Evolutionary conservation across 1,139 yeast genomes (phyloP).

Genomic region (Scheffersomyces titani): DNA sequence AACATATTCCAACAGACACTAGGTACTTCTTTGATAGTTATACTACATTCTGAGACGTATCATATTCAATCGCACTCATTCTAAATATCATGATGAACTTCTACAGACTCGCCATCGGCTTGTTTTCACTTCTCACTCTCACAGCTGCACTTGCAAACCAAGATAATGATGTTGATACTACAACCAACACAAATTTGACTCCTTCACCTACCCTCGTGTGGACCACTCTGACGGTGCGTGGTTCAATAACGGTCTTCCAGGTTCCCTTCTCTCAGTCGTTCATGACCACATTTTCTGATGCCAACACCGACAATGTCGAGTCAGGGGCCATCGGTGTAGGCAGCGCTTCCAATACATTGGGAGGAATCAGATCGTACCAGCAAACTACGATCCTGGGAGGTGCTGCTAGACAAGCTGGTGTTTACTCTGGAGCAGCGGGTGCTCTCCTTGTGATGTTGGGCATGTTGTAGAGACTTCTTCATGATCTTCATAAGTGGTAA

Average conservation of each 20-base stretch:
- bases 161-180: conserved; percentile 17
- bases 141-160: conserved; percentile 25
- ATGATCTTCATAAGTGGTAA: not conserved
- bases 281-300: conserved; percentile 22
- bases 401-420: conserved; percentile 7
- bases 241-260: conserved; percentile 28
- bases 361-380: conserved; percentile 33
- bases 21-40: no score
- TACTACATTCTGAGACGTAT: not conserved
- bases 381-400: conserved; percentile 25
- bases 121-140: not conserved
- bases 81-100: not conserved
- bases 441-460: conserved; percentile 8
- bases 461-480: not conserved
- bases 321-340: conserved; percentile 44
- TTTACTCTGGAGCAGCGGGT: conserved; percentile 17
- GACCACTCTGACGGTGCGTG: conserved; percentile 37
- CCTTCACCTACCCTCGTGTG: conserved; percentile 27
- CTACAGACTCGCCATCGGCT: not conserved
- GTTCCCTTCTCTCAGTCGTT: conserved; percentile 35
- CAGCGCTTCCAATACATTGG: conserved; percentile 32
- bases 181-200: conserved; percentile 10
- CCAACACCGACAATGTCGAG: conserved; percentile 18
- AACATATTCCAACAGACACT: no score
- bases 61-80: not conserved